Evolutionary conservation across 2,329 filamentous ascomycete species (phyloP).

Genomic region (Coleophoma cylindrospora): DNA sequence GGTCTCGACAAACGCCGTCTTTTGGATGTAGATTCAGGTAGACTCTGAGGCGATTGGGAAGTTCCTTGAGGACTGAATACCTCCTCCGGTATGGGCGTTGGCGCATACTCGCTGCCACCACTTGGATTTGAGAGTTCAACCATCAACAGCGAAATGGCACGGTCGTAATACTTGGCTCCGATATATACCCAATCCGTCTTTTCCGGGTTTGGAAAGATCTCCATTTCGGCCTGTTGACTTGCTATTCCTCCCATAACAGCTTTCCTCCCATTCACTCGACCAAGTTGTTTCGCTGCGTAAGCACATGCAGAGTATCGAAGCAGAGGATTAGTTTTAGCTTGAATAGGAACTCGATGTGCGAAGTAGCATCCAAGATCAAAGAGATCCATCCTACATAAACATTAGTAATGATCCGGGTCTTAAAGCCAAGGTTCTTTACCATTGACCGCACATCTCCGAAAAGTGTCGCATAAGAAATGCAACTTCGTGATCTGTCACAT

Average conservation of each 20-base stretch:
- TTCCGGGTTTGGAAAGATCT: constrained; percentile 40
- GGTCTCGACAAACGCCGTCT: constrained; percentile 37
- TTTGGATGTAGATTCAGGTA: constrained; percentile 22
- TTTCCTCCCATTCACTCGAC: constrained; percentile 46
- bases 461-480: constrained; percentile 57
- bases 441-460: constrained; percentile 53
- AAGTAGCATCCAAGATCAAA: constrained; percentile 55
- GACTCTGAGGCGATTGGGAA: constrained; percentile 17
- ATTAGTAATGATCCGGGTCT: background rate
- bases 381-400: constrained; percentile 41
- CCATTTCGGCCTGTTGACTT: constrained; percentile 42
- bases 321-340: constrained; percentile 42
- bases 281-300: constrained; percentile 56
- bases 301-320: constrained; percentile 51
- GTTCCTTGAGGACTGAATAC: constrained; percentile 16
- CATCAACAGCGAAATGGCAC: constrained; percentile 45
- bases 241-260: constrained; percentile 42
- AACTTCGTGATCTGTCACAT: constrained; percentile 46
- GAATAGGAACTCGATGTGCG: constrained; percentile 52
- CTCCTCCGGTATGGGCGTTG: constrained; percentile 23
- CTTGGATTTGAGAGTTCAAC: constrained; percentile 26
- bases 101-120: constrained; percentile 13
- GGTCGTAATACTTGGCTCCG: constrained; percentile 55
- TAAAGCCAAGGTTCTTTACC: constrained; percentile 30
- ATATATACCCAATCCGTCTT: constrained; percentile 54